A percentile compares a stretch with the other conserved stretches of the same genome.
These are phyloP conservation scores for Kappamyces sp. DNA, from an alignment of 192 early-diverging fungal genomes.

Conservation along the genomic window DNA sequence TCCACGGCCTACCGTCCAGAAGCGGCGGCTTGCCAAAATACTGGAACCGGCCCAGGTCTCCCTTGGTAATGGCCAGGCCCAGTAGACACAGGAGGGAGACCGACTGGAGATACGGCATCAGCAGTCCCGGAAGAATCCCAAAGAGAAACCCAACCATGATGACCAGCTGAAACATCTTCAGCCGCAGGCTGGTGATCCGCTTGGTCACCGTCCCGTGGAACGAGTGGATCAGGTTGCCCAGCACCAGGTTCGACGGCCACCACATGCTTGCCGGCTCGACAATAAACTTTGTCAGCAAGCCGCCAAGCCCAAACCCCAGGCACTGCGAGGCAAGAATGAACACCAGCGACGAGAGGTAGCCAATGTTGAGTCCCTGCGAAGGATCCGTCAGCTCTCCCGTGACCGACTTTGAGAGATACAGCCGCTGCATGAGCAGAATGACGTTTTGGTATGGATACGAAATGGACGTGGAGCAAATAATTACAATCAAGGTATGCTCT, in stretches of 20 bases:
- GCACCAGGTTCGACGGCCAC: constrained; percentile 70
- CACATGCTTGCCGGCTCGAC: constrained; percentile 79
- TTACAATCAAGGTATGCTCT: constrained; percentile 70
- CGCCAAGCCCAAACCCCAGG: constrained; percentile 62
- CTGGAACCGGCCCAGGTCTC: too few species aligned
- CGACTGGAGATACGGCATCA: constrained; percentile 63
- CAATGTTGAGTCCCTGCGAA: constrained; percentile 42
- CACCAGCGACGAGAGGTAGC: constrained; percentile 54
- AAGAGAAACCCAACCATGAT: constrained; percentile 43
- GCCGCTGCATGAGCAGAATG: not conserved
- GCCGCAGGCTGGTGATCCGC: constrained; percentile 32
- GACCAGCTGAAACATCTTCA: constrained; percentile 44
- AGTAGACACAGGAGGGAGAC: constrained; percentile 59
- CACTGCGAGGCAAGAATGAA: constrained; percentile 61
- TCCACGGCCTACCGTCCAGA: not conserved
- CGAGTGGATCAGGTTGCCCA: constrained; percentile 69
- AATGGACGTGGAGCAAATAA: constrained; percentile 19
- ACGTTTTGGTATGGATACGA: constrained; percentile 10
- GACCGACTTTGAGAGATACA: not conserved
- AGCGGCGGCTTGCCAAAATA: constrained; percentile 5
- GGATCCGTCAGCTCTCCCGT: not conserved
- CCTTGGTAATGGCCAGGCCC: not conserved
- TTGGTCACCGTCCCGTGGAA: constrained; percentile 54
- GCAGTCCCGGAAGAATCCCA: constrained; percentile 59
- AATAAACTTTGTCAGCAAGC: constrained; percentile 61